These are phyloP conservation scores for Neurospora sp. DNA, from an alignment of 495 filamentous ascomycete genomes.

Conservation along the genomic window DNA sequence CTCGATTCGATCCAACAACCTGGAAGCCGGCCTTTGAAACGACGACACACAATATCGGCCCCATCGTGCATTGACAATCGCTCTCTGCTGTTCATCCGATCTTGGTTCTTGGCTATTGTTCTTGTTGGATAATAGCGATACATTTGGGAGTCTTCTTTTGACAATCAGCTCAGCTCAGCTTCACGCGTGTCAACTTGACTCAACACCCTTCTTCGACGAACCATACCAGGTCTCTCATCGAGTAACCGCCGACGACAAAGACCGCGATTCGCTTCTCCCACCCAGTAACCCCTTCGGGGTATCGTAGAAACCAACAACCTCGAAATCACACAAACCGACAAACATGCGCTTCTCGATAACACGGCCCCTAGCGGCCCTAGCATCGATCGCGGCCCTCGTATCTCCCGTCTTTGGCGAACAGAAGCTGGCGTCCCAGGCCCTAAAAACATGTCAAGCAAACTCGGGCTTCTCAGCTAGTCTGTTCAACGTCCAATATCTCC, in stretches of 20 bases:
- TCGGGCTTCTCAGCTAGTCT: slow-evolving; percentile 73
- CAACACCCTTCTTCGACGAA: neutral
- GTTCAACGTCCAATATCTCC: slow-evolving; percentile 73
- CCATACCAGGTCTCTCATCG: neutral
- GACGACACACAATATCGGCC: neutral
- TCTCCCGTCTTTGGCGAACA: slow-evolving; percentile 18
- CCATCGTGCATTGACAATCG: neutral
- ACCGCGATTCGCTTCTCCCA: neutral
- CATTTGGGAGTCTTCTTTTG: neutral
- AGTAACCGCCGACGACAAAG: neutral
- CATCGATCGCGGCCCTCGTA: slow-evolving; percentile 16
- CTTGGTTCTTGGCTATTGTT: neutral
- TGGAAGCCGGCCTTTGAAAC: neutral
- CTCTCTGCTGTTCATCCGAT: neutral
- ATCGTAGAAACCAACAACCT: neutral
- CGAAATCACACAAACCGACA: neutral
- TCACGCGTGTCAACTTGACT: neutral
- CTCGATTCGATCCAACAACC: neutral
- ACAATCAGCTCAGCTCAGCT: neutral
- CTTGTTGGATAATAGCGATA: neutral
- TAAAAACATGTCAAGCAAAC: slow-evolving; percentile 68
- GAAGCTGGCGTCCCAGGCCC: slow-evolving; percentile 58
- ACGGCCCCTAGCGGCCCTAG: slow-evolving; percentile 18
- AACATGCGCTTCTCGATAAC: neutral
- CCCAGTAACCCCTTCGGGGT: neutral